A percentile compares a stretch with the other conserved stretches of the same genome.
Conservation (phyloP, 2,329 filamentous ascomycete species). For the Coniochaeta prunicola region DNA sequence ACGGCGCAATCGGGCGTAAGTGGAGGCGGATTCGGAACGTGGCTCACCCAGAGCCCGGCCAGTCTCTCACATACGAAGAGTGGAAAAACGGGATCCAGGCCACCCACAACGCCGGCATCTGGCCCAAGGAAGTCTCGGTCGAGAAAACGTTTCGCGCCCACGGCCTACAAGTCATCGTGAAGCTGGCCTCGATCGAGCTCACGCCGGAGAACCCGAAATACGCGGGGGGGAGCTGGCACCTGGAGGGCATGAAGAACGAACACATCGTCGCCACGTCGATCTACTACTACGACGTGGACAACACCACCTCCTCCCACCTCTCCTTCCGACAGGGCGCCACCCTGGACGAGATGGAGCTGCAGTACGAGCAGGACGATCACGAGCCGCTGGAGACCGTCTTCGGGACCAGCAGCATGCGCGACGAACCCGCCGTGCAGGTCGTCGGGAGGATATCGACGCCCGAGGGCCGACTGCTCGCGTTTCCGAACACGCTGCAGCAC, state of each 20-base stretch:
- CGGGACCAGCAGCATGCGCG: conserved; percentile 23
- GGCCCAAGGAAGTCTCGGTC: conserved; percentile 6
- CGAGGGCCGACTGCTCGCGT: conserved; percentile 43
- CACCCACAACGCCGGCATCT: conserved; percentile 5
- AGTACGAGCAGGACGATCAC: conserved; percentile 25
- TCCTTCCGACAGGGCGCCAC: conserved; percentile 38
- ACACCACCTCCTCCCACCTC: conserved; percentile 46
- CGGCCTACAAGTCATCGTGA: conserved; percentile 54
- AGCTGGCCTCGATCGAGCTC: conserved; percentile 54
- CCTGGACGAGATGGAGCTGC: conserved; percentile 17
- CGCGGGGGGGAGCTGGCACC: conserved; percentile 45
- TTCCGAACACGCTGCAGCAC: conserved; percentile 49
- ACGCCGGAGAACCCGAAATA: conserved; percentile 50
- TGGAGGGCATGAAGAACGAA: conserved; percentile 53
- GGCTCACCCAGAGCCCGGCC: conserved; percentile 4
- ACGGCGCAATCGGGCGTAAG: not conserved
- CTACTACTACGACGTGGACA: conserved; percentile 54
- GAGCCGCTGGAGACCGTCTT: conserved; percentile 25
- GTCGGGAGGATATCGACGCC: conserved; percentile 40
- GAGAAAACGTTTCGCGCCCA: conserved; percentile 11
- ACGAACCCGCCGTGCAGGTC: conserved; percentile 27
- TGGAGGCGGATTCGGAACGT: conserved; percentile 5
- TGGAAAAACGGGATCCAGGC: conserved; percentile 4
- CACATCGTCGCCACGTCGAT: conserved; percentile 56
- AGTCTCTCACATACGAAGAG: conserved; percentile 5